A percentile compares a stretch with the other conserved stretches of the same genome.
phyloP scores from a whole-genome alignment of 2,329 filamentous ascomycete species.

The Fusarium proliferatum region DNA sequence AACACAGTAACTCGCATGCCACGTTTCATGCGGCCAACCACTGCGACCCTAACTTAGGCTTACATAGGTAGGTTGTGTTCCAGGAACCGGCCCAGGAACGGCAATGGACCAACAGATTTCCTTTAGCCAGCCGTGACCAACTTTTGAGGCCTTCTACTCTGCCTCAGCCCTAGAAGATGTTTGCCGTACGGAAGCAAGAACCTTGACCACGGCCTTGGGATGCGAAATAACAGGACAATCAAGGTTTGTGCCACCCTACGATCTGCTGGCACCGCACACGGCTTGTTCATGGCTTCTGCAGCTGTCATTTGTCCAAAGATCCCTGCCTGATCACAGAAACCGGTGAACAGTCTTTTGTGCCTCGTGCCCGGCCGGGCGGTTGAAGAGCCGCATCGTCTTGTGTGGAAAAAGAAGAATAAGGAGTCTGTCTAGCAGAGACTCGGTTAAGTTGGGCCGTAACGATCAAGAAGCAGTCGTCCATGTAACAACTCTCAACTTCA shows the following conservation, averaged over 20 bases:
- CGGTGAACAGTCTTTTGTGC: not conserved
- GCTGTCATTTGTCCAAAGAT: constrained; percentile 30
- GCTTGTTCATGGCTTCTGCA: constrained; percentile 31
- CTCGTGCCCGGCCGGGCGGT: not conserved
- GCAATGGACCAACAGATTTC: constrained; percentile 8
- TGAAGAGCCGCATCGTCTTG: constrained; percentile 26
- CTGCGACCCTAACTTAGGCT: constrained; percentile 11
- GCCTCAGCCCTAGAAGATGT: constrained; percentile 20
- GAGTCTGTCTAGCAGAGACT: constrained; percentile 12
- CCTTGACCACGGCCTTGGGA: constrained; percentile 29
- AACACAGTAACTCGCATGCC: constrained; percentile 21
- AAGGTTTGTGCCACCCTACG: constrained; percentile 16
- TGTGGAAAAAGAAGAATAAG: not conserved
- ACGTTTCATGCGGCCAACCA: constrained; percentile 38
- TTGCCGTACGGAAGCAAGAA: not conserved
- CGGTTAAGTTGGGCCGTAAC: constrained; percentile 8
- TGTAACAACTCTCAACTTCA: constrained; percentile 6
- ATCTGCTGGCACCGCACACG: constrained; percentile 43
- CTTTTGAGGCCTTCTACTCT: constrained; percentile 32
- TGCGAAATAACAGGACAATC: constrained; percentile 16
- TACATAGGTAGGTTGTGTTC: not conserved
- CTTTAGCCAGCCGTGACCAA: constrained; percentile 25
- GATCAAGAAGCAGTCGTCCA: not conserved
- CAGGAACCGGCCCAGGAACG: constrained; percentile 17
- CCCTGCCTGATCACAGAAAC: constrained; percentile 31